Percentiles rank a stretch among this genome's conserved stretches.
Conservation (phyloP, 768 basidiomycete species). For the Naganishia onofrii region DNA sequence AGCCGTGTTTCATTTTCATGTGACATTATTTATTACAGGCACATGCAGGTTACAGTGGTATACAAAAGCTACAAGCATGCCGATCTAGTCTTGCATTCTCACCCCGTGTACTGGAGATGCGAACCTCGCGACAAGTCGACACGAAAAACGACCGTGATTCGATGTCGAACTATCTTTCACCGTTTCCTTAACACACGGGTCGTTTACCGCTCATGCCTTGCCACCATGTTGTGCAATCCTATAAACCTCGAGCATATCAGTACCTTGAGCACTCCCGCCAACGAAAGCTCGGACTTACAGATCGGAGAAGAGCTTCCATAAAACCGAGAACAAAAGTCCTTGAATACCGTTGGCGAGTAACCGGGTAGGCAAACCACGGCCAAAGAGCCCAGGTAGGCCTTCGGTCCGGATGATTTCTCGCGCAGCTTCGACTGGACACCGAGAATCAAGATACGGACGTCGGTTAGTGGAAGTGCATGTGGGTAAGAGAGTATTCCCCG, state of each 20-base stretch:
- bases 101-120: too few species aligned
- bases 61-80: not conserved
- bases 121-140: too few species aligned
- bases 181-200: not conserved
- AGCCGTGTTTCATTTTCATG: not conserved
- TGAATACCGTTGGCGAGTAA: slow-evolving; percentile 88
- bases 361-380: slow-evolving; percentile 83
- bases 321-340: slow-evolving; percentile 80
- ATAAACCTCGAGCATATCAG: not conserved
- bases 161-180: too few species aligned
- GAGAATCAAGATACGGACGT: not conserved
- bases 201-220: slow-evolving; percentile 16
- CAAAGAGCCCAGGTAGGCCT: slow-evolving; percentile 75
- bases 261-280: not conserved
- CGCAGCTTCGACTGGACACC: slow-evolving; percentile 61
- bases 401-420: slow-evolving; percentile 71
- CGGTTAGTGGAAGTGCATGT: not conserved
- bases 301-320: slow-evolving; percentile 89
- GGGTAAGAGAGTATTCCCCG: too few species aligned
- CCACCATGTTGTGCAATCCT: slow-evolving; percentile 16
- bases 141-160: too few species aligned
- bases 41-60: not conserved
- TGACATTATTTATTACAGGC: not conserved
- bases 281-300: slow-evolving; percentile 56
- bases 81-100: too few species aligned